phyloP scores from a whole-genome alignment of 257 asterid species.

The Ligustrum vulgare region DNA sequence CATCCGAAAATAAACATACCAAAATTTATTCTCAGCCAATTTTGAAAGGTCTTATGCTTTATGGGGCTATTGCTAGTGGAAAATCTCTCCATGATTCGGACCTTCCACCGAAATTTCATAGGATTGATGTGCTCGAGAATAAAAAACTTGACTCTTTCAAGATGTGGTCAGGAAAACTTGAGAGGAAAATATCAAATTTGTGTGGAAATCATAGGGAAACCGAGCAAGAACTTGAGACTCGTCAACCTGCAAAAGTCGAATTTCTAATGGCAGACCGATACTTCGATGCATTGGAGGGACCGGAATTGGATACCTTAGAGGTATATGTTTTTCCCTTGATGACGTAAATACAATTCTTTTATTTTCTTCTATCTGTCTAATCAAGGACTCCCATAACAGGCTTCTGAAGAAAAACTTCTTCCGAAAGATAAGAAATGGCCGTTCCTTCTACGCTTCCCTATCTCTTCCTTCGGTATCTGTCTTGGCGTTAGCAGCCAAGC shows the following conservation, averaged over 20 bases:
- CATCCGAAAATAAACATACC: conserved; percentile 5
- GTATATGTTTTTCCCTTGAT: conserved; percentile 31
- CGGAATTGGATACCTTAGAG: conserved; percentile 71
- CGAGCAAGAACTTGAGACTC: conserved; percentile 28
- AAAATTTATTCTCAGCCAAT: conserved; percentile 62
- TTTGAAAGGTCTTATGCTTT: conserved; percentile 36
- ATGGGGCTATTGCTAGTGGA: conserved; percentile 22
- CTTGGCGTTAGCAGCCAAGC: conserved; percentile 95
- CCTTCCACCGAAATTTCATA: conserved; percentile 36
- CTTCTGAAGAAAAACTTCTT: conserved; percentile 60
- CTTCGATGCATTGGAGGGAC: conserved; percentile 87
- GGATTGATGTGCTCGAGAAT: conserved; percentile 40
- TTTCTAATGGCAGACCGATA: conserved; percentile 52
- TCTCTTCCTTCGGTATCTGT: conserved; percentile 75
- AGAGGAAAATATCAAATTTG: conserved; percentile 58
- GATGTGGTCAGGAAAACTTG: conserved; percentile 78
- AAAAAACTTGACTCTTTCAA: conserved; percentile 69
- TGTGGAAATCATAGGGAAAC: conserved; percentile 41
- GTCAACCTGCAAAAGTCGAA: conserved; percentile 34
- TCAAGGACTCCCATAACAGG: conserved; percentile 35
- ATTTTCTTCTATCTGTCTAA: not conserved
- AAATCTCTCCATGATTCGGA: conserved; percentile 19
- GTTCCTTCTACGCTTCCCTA: conserved; percentile 75
- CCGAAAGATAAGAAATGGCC: conserved; percentile 88
- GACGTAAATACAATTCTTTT: not conserved